Base-by-base conservation (phyloP, 2,329 filamentous ascomycete species). In the Aureobasidium melanogenum region DNA sequence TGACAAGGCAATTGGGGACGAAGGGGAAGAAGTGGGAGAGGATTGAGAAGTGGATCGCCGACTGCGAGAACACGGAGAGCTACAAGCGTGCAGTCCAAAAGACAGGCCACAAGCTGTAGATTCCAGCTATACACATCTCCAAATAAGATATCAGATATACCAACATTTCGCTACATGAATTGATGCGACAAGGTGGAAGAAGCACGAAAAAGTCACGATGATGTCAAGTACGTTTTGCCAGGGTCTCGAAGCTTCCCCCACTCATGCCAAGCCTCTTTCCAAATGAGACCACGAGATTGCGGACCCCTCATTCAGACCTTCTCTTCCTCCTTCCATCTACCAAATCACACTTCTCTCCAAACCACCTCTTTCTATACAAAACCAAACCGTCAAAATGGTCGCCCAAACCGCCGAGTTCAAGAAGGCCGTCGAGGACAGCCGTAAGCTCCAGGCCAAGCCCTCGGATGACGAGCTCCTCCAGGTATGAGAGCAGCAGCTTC, bases 321-420 rank as follows among this genome's bases (percentile, higher is more conserved):
- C 34, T 19, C 30, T 46, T 46, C 32, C 34, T 44, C 17, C 34
- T 47, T 39, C 36, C 44, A n/a, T 59, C n/a, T 24, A 17, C 14
- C 17, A 38, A 14, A 46, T 38, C 17, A 58, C 5, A 19, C 44
- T 41, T 19, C 28, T 30, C 28, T 36, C 8, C 30, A 7, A 47
- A 12, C 24, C 22, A 26, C n/a, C 10, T 34, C 30, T 8, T 38
- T 7, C 28, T 17, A 44, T 17, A 57, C 19, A 10, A 44, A 19
- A 36, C 3, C 8, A 7, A 32, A 47, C 26, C 15, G 24, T 17
- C 46, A 64, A 62, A 12, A 67, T 67, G 65, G 62, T 62, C 60
- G 63, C 63, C 52, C 63, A 64, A 54, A 48, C 68, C 52, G 62
- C 95, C 71, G 89, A 95, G 76, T 95, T 96, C 82, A 91, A 89